phyloP scores from a whole-genome alignment of 75 land plant genomes.

The Picea sitchensis region DNA sequence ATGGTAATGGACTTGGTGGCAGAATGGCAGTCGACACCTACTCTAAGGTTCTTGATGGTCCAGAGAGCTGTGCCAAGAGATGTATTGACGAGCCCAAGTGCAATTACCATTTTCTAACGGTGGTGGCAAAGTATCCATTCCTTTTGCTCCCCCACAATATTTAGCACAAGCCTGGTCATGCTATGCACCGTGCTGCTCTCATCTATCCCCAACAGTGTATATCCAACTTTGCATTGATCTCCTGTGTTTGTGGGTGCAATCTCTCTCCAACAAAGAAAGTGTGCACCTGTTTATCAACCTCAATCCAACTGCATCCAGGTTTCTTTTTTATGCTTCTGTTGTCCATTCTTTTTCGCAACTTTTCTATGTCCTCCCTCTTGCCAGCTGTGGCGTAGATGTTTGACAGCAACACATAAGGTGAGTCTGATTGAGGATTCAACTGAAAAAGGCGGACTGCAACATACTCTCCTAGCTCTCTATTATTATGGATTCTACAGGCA shows the following conservation, averaged over 20 bases:
- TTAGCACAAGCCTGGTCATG: not conserved
- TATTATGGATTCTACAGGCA: conserved; percentile 4
- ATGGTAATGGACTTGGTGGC: no score
- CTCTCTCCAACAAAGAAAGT: conserved; percentile 7
- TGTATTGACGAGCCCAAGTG: not conserved
- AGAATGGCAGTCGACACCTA: no score
- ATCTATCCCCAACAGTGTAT: conserved; percentile 1
- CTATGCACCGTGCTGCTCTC: not conserved
- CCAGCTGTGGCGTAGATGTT: not conserved
- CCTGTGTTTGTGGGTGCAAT: conserved; percentile 5
- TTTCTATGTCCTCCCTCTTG: not conserved
- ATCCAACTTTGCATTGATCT: conserved; percentile 12
- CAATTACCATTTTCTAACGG: conserved; percentile 4
- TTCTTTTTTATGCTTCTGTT: conserved; percentile 2
- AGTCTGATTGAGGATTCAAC: not conserved
- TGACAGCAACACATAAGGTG: conserved; percentile 1
- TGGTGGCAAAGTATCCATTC: conserved; percentile 4
- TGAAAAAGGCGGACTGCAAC: not conserved
- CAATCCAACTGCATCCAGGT: conserved; percentile 11
- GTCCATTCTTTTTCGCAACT: not conserved
- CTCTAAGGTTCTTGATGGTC: no score
- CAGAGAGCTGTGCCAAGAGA: not conserved
- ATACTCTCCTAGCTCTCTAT: not conserved
- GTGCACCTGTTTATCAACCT: not conserved
- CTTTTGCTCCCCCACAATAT: not conserved